These are phyloP conservation scores for Yarrowia osloensis DNA, from an alignment of 805 yeast species.

Conservation along the genomic window DNA sequence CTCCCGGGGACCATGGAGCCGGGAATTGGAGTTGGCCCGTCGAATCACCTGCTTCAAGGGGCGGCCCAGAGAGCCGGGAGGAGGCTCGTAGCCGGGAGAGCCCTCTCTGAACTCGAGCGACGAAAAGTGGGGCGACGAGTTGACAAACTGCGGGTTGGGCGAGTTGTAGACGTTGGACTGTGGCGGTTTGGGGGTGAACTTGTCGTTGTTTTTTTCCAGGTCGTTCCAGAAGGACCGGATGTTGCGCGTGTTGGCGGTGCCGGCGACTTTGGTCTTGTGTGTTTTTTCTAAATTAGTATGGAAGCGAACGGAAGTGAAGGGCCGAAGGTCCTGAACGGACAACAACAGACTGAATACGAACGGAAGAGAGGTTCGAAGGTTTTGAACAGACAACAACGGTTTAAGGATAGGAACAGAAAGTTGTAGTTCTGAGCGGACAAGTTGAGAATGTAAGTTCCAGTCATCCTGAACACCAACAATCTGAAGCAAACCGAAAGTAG, in stretches of 20 bases:
- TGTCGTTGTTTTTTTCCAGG: slow-evolving; percentile 25
- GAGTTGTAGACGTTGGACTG: slow-evolving; percentile 27
- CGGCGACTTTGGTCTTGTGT: slow-evolving; percentile 16
- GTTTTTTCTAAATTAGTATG: slow-evolving; percentile 1
- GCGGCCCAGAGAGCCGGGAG: slow-evolving; percentile 17
- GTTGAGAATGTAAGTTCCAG: too few relatives aligned
- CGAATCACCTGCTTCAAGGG: slow-evolving; percentile 16
- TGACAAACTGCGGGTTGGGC: slow-evolving; percentile 28
- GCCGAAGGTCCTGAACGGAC: too few relatives aligned
- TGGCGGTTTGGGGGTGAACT: slow-evolving; percentile 26
- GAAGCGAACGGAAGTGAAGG: background rate
- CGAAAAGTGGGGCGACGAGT: slow-evolving; percentile 28
- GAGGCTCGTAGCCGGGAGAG: slow-evolving; percentile 22
- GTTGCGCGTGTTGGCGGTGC: slow-evolving; percentile 25
- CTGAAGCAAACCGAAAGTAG: too few relatives aligned
- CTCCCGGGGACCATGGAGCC: slow-evolving; percentile 24
- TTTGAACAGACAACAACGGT: too few relatives aligned
- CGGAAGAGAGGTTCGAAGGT: too few relatives aligned
- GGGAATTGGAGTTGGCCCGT: slow-evolving; percentile 15
- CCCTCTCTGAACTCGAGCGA: slow-evolving; percentile 23
- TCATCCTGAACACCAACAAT: too few relatives aligned
- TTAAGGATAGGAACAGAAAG: too few relatives aligned
- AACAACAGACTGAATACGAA: too few relatives aligned
- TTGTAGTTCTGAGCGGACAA: too few relatives aligned
- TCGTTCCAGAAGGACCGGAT: slow-evolving; percentile 28